Base-by-base conservation (phyloP, 2,329 filamentous ascomycete species). In the Claviceps pazoutovae region DNA sequence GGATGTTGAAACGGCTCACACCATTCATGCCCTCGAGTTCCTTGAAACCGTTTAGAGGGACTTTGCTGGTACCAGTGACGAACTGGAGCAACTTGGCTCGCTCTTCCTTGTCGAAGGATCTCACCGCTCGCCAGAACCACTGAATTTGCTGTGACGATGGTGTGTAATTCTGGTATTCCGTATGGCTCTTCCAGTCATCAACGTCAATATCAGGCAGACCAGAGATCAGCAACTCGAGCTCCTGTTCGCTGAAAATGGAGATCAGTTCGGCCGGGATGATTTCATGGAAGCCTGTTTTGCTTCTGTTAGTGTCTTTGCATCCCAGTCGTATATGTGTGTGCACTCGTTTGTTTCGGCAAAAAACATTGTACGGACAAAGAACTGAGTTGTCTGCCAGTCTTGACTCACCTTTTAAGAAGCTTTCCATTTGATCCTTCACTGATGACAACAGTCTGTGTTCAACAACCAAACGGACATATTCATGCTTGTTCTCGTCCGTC, bases 11-110 rank as follows among this genome's bases (percentile, higher is more conserved):
- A 58, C 88, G 84, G 68, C 86, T 95, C 67, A 97, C 84, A 41
- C 93, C 93, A 64, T 98, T 97, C 93, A 98, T 98, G 58, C 93
- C 94, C 72, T 98, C 94, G 6, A 98, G 79, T 68, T 98, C 93
- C 72, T 95, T 96, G 78, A 98, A 98, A 13, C 93, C 93, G 61
- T 98, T 98, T 48, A 98, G 81, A 41, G 93, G 93, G 46, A 98
- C 94, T 71, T 98, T 98, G 67, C 87, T 94, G 17, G 94, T 98
- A 66, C 93, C 93, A 1, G 94, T 98, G 58, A 98, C 93, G 66
- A 98, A 98, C 64, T 98, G 93, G 45, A 98, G 78, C 56, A 98
- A 74, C 70, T 98, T 98, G 60, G 93, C 93, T 55, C 88, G 87
- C 71, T 98, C 94, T 72, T 98, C 94, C 72, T 97, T 97, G 73